A percentile compares a stretch with the other conserved stretches of the same genome.
Evolutionary conservation across 208 protist species (phyloP).

Genomic region (Baffinella frigidus): DNA sequence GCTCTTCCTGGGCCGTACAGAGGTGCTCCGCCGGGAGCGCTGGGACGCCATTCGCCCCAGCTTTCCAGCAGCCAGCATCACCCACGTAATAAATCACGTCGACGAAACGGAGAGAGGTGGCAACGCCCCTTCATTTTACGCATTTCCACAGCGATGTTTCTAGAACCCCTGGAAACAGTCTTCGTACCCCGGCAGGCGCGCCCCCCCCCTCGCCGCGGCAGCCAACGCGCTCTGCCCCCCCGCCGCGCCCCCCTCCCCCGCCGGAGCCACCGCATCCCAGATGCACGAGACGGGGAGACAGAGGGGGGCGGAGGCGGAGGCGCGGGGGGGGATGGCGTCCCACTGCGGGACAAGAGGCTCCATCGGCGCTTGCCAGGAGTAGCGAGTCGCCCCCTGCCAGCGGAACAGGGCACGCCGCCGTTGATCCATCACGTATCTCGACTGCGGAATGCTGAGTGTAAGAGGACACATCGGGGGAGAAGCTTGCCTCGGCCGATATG

Average conservation of each 20-base stretch:
- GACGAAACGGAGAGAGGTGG: too few relatives aligned
- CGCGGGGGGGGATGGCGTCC: not conserved
- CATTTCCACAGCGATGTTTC: too few relatives aligned
- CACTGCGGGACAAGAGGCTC: not conserved
- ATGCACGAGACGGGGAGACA: not conserved
- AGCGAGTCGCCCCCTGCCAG: not conserved
- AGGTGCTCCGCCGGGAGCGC: too few relatives aligned
- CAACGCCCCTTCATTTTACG: too few relatives aligned
- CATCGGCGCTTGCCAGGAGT: not conserved
- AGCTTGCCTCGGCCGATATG: too few relatives aligned
- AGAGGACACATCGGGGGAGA: not conserved
- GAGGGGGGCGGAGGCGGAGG: not conserved
- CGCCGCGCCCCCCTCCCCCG: not conserved
- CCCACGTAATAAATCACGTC: too few relatives aligned
- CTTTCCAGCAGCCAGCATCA: too few relatives aligned
- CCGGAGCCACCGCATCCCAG: not conserved
- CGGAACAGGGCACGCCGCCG: not conserved
- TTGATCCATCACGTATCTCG: too few relatives aligned
- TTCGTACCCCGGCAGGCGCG: not conserved
- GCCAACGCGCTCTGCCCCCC: not conserved
- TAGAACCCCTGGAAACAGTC: not conserved
- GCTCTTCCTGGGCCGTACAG: too few relatives aligned
- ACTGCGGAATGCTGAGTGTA: not conserved
- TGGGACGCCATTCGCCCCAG: too few relatives aligned
- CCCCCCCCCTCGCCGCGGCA: not conserved